Conservation (phyloP, 2,329 filamentous ascomycete genomes). For the Calonectria pseudoreteaudii region DNA sequence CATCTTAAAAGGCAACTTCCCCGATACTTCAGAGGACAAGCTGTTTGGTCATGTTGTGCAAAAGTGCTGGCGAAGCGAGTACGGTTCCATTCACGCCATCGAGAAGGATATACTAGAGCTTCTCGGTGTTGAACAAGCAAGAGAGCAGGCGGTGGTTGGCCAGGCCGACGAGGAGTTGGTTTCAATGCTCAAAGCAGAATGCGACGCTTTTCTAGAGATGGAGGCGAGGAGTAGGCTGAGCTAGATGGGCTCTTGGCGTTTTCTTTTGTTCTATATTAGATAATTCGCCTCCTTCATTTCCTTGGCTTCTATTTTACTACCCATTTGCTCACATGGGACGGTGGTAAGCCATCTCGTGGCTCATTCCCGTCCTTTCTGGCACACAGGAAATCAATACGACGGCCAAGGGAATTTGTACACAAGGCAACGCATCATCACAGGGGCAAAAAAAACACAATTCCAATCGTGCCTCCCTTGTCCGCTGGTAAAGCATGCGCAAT, state of each 20-base stretch:
- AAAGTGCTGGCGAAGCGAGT: slow-evolving; percentile 4
- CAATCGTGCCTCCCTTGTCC: too few species aligned
- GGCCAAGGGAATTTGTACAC: too few species aligned
- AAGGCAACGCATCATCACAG: too few species aligned
- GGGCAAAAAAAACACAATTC: too few species aligned
- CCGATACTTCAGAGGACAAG: not conserved
- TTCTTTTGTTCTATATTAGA: not conserved
- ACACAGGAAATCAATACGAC: too few species aligned
- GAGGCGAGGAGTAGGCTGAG: not conserved
- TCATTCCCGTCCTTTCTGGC: too few species aligned
- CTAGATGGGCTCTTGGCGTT: not conserved
- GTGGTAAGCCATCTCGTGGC: too few species aligned
- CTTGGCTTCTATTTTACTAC: too few species aligned
- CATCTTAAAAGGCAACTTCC: not conserved
- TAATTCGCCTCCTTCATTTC: not conserved
- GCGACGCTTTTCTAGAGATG: not conserved
- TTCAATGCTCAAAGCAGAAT: not conserved
- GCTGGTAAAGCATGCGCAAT: too few species aligned
- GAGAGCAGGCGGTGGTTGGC: not conserved
- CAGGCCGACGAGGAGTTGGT: not conserved
- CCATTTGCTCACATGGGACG: too few species aligned
- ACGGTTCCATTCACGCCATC: not conserved
- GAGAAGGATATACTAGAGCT: not conserved
- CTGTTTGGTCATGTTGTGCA: not conserved
- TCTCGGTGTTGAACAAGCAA: not conserved